Evolutionary conservation across 2,329 filamentous ascomycete genomes (phyloP), one percentile per base, ranked within the genome.

Genomic region (Fusarium nygamai): DNA sequence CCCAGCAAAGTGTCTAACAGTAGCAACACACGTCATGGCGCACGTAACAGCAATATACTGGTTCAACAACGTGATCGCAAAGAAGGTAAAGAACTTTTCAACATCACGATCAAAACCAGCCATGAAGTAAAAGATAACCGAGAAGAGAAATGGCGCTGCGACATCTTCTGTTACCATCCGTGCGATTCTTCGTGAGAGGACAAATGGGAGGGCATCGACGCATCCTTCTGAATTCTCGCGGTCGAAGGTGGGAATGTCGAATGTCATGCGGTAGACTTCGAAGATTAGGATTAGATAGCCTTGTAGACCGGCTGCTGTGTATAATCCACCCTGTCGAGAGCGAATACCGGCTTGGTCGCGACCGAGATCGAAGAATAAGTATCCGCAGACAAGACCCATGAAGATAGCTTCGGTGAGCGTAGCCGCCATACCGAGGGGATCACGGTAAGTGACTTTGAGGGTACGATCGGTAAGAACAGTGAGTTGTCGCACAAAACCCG

Each of bases 121-220:
- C 91, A 95, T 94, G 80, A 94, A 95, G 81, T 95, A 95, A 78
- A 91, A 92, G 13, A 95, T 91, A 5, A 91, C 82, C 11, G 91
- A 91, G 78, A 92, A 95, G 8, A 94, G 80, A 22, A 94, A 86
- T 0, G 93, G 93, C 3, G 94, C 92, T 0, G 92, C 92, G 1
- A 95, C 78, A 77, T 95, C 93, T 78, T 95, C 93, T 1, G 92
- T 90, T 4, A 91, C 85, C 29, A 94, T 82, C 11, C 92, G 87
- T 2, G 93, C 92, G 10, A 94, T 81, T 33, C 93, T 87, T 47
- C 93, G 86, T 24, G 92, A 94, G 3, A 94, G 78, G 4, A 95
- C 85, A 71, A 93, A 95, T 0, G 92, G 90, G 0, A 92, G 82
- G 6, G 93, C 89, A 38, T 89, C 88, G 24, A 94, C 92, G 27